Base-by-base conservation (phyloP, 768 basidiomycete species). In the Leccinellum albellum region DNA sequence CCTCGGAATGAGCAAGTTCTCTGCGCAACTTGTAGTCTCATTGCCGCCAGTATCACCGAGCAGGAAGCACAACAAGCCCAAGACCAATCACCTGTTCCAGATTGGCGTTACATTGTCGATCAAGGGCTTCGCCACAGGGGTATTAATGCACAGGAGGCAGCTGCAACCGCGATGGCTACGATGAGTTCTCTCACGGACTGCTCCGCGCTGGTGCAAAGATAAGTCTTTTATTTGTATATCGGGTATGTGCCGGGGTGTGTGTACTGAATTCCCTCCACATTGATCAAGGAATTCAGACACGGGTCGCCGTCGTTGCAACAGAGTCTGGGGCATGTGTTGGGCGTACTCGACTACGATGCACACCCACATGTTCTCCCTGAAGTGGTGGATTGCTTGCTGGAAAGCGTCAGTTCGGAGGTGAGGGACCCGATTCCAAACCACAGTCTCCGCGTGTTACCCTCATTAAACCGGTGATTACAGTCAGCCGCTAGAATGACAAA, bases 71-170 rank as follows among this genome's bases (percentile, higher is more conserved):
- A 74, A n/a, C 56, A 56, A 21, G 59, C 74, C 14, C 66, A 74
- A 50, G 61, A 75, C 23, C 64, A 66, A 42, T 75, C 81, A 13
- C 73, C 76, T 37, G 77, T 81, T 15, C 80, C 84, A 4, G 72
- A 78, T 57, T 95, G 92, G 92, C 75, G 77, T 53, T 75, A 79
- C 42, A 74, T 96, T 42, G 72, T 94, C 37, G 86, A 94, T 64
- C 74, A 80, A 54, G 84, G 86, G 17, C 75, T 95, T 57, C 89
- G 86, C 71, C 86, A 91, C 67, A 78, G 85, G 58, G 81, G 74
- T 46, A 64, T 68, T 2, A 65, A 71, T 15, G 89, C 89, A 3
- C 95, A 95, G 72, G 85, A 89, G 62, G 84, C 87, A 8, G 91
- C 88, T 32, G 88, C 92, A 13, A 70, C 68, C 24, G 87, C 89